These are phyloP conservation scores for Lyophyllum atratum DNA, from an alignment of 768 basidiomycete species.

Conservation along the genomic window DNA sequence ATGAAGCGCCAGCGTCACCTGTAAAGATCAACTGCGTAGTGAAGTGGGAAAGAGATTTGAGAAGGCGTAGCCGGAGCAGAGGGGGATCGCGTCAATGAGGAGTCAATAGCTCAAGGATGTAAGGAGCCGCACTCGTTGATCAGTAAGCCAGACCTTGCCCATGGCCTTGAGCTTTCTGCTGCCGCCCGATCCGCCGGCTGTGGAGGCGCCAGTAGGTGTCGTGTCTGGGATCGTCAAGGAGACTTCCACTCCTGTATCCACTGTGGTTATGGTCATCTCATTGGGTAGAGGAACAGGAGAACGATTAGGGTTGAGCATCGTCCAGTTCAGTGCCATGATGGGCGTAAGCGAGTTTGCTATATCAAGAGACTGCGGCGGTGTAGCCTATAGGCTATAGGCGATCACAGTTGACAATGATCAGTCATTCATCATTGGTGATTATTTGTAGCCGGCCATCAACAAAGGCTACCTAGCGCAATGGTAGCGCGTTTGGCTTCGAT, in stretches of 20 bases:
- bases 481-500: slow-evolving; percentile 96
- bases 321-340: slow-evolving; percentile 80
- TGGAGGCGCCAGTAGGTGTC: slow-evolving; percentile 39
- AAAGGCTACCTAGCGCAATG: slow-evolving; percentile 52
- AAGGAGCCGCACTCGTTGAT: slow-evolving; percentile 60
- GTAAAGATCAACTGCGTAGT: slow-evolving; percentile 63
- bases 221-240: slow-evolving; percentile 58
- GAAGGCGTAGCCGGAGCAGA: slow-evolving; percentile 1
- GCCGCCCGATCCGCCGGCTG: slow-evolving; percentile 56
- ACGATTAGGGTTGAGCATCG: slow-evolving; percentile 60
- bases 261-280: slow-evolving; percentile 57
- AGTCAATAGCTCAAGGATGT: neutral
- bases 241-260: slow-evolving; percentile 62
- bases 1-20: slow-evolving; percentile 31
- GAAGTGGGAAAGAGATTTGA: too few species aligned
- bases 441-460: neutral
- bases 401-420: neutral
- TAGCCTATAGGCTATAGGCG: too few species aligned
- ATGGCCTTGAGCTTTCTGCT: slow-evolving; percentile 56
- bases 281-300: slow-evolving; percentile 64
- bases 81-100: slow-evolving; percentile 2
- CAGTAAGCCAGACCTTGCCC: slow-evolving; percentile 67
- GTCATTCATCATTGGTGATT: neutral
- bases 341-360: neutral
- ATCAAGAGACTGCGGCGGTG: neutral